A percentile compares a stretch with the other conserved stretches of the same genome.
Evolutionary conservation across 1,284 basidiomycete genomes (phyloP).

Genomic region (Ganoderma sp.): DNA sequence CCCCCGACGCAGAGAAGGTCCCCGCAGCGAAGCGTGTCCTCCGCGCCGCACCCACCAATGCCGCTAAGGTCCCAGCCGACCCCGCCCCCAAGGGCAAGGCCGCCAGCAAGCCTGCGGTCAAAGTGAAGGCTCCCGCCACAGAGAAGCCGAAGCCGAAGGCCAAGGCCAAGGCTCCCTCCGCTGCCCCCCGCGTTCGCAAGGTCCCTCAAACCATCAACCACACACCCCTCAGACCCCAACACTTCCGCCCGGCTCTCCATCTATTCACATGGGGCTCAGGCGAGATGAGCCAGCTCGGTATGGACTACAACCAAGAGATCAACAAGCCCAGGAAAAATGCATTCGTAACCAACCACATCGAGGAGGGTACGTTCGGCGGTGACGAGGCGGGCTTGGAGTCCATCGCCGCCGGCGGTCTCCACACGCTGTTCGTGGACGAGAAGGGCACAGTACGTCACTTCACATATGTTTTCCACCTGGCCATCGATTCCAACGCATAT

Average conservation of each 20-base stretch:
- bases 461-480: constrained; percentile 13
- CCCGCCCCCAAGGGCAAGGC: constrained; percentile 25
- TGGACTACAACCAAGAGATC: constrained; percentile 73
- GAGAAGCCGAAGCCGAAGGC: constrained; percentile 24
- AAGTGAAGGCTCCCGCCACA: constrained; percentile 15
- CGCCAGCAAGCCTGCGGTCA: constrained; percentile 13
- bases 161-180: constrained; percentile 27
- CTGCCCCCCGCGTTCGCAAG: constrained; percentile 27
- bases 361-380: constrained; percentile 69
- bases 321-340: constrained; percentile 71
- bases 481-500: constrained; percentile 9
- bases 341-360: constrained; percentile 69
- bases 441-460: constrained; percentile 72
- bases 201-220: constrained; percentile 28
- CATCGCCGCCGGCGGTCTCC: constrained; percentile 82
- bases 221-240: constrained; percentile 27
- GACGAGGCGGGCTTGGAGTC: constrained; percentile 77
- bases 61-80: constrained; percentile 21
- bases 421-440: constrained; percentile 85
- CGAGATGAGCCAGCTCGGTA: constrained; percentile 89
- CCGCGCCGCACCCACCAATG: constrained; percentile 29
- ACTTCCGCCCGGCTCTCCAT: constrained; percentile 33
- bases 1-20: constrained; percentile 24
- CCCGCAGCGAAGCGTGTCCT: constrained; percentile 31
- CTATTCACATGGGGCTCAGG: constrained; percentile 88